These are phyloP conservation scores for Globomyces sp. DNA, from an alignment of 371 early-diverging fungal genomes.

Conservation along the genomic window DNA sequence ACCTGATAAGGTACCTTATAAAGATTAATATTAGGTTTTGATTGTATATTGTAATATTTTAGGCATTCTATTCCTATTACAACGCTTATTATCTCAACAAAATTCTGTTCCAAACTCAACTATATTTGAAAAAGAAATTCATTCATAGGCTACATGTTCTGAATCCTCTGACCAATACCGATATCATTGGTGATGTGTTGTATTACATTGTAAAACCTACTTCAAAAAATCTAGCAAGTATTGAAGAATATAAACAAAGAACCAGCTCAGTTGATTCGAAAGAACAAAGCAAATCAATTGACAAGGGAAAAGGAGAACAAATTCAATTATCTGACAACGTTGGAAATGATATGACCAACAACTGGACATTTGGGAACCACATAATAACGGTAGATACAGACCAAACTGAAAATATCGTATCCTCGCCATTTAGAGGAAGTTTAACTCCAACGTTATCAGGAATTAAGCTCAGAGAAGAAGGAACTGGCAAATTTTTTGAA, in stretches of 20 bases:
- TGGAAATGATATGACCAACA: not conserved
- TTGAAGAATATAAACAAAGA: not conserved
- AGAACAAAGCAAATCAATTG: not conserved
- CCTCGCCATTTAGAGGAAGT: not conserved
- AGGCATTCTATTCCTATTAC: slow-evolving; percentile 55
- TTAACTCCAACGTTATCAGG: not conserved
- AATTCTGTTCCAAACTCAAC: slow-evolving; percentile 60
- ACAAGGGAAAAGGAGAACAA: not conserved
- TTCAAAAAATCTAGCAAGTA: not conserved
- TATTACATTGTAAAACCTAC: slow-evolving; percentile 31
- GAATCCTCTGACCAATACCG: slow-evolving; percentile 60
- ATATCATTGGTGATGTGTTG: slow-evolving; percentile 59
- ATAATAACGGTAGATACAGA: not conserved
- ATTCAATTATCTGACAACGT: not conserved
- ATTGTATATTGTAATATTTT: not conserved
- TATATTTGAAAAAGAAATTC: slow-evolving; percentile 53
- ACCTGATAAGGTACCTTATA: slow-evolving; percentile 42
- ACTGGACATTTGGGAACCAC: no score
- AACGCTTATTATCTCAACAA: slow-evolving; percentile 59
- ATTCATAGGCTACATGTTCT: slow-evolving; percentile 60
- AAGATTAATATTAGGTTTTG: no score
- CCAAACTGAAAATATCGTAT: not conserved
- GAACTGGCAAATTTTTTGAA: not conserved
- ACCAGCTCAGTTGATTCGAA: not conserved
- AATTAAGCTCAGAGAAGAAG: not conserved